Evolutionary conservation across 108 stramenopile species (phyloP), one percentile per base, ranked within the genome.

Genomic region (Conticribra weissflogii): DNA sequence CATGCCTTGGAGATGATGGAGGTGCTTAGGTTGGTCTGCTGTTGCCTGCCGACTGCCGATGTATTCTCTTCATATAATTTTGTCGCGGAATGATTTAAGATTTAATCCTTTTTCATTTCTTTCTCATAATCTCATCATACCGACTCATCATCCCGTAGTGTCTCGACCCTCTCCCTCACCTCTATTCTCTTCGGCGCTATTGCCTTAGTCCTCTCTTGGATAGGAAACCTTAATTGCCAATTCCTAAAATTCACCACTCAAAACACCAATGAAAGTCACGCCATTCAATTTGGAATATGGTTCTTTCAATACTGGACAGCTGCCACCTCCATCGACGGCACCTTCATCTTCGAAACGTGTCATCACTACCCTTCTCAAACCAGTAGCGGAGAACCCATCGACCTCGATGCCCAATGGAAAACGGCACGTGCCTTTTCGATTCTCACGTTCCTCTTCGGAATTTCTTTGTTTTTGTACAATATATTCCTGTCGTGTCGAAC

Each of bases 221-320:
- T 59, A 17, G 32, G 58, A 2, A 1, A 30, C 19, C 1, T 59
- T 19, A 33, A 23, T 36, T 59, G 58, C 31, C 18, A 59, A 21
- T 59, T 59, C 33, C 18, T 59, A 7, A 59, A 59, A 22, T 59
- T 59, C 17, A 33, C 58, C 17, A n/a, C 3, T 59, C 33, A 15
- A 18, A 33, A 7, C 16, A 18, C 29, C 1, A 31, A 28, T 28
- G 36, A 41, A 9, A 12, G 29, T 18, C 0, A 17, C 28, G 33
- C 18, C 31, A 21, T 36, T 21, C 58, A 14, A 41, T 41, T 33
- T 12, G 34, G 58, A 31, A 59, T 59, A 33, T 59, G 58, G 58
- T 33, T 22, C 22, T 23, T 14, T 18, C 58, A 59, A 34, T 36
- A 17, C n/a, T 59, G 32, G 58, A 21, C 58, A 33, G 1, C 58